Base-by-base conservation (phyloP, 202 grass and related monocot genomes). In the Cymbopogon flexuosus region DNA sequence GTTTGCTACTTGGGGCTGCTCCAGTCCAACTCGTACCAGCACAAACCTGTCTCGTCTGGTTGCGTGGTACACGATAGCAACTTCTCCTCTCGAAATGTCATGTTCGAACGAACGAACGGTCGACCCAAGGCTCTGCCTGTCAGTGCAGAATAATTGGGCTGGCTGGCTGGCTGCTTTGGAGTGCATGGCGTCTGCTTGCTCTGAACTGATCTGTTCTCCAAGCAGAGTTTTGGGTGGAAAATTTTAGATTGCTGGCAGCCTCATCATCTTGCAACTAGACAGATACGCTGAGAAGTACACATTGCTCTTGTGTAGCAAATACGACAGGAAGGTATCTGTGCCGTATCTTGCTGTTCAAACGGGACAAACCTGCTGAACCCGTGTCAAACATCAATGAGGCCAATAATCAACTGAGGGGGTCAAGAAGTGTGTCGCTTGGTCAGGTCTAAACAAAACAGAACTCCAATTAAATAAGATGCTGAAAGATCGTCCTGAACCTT, bases 21-120 rank as follows among this genome's bases (percentile, higher is more conserved):
- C 79, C 52, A n/a, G 41, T 84, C 56, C 76, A 84, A 43, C 18
- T 52, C 54, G 40, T 42, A 35, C 3, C 39, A 56, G 80, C 86
- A 79, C 39, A 75, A 83, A 51, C 21, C 42, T 23, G 31, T 57
- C 68, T 63, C 51, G 42, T 83, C 75, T 65, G 46, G 68, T 63
- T 83, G 88, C 68, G 68, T 83, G 63, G 34, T 19, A 19, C 45
- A 42, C 10, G 70, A 74, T 86, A 83, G 62, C 59, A 85, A 79
- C 54, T 75, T 65, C 86, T 75, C 73, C 73, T 57, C 86, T 79
- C 74, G 23, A 42, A 78, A 78, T 66, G 75, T 24, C 79, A 83
- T 79, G 42, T 78, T 73, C 6, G 83, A 82, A 58, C 54, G 3
- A 59, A 68, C 27, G 60, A 34, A 77, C 27, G 27, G 27, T 27